Conservation (phyloP, 2,329 filamentous ascomycete species). For the Fusarium duplospermum region DNA sequence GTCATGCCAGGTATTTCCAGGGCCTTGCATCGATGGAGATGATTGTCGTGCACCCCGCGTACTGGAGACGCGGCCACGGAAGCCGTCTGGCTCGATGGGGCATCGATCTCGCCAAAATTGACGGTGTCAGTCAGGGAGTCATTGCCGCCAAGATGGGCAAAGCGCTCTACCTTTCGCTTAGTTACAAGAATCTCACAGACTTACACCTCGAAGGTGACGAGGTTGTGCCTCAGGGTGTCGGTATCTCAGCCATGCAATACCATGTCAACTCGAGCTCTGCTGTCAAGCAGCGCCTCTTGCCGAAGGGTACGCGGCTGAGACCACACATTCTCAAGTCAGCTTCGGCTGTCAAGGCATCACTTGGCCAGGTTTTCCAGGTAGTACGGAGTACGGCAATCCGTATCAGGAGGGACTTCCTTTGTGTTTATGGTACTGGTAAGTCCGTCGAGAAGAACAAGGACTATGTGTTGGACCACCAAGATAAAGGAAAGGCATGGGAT, state of each 20-base stretch:
- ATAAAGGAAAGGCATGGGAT: not conserved
- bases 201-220: not conserved
- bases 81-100: not conserved
- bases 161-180: not conserved
- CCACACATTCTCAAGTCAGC: not conserved
- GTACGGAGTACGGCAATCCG: not conserved
- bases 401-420: no score
- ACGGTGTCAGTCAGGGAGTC: constrained; percentile 1
- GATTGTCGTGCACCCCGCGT: constrained; percentile 12
- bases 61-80: constrained; percentile 11
- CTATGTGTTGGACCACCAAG: not conserved
- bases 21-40: not conserved
- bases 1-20: constrained; percentile 2
- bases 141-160: constrained; percentile 3
- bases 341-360: not conserved
- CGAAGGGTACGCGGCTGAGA: not conserved
- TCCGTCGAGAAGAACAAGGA: not conserved
- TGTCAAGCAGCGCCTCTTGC: not conserved
- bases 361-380: not conserved
- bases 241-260: not conserved
- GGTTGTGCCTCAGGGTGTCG: not conserved
- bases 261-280: not conserved
- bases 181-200: not conserved
- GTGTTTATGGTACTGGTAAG: no score
- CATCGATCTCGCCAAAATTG: not conserved